A percentile compares a stretch with the other conserved stretches of the same genome.
phyloP scores from a whole-genome alignment of 129 eudicot species.

The Lactuca saligna region DNA sequence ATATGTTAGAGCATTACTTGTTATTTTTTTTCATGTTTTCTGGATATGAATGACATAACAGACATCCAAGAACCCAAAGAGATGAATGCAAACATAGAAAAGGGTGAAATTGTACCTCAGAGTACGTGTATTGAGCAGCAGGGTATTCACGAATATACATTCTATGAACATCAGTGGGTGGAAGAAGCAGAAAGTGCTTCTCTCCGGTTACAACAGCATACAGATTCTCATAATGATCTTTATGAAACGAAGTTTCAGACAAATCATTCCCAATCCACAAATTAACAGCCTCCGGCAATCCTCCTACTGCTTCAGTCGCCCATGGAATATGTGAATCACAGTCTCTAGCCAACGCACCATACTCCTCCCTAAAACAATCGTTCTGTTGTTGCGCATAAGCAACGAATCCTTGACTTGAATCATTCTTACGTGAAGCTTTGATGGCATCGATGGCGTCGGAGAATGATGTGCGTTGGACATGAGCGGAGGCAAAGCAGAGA shows the following conservation, averaged over 20 bases:
- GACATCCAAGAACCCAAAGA: not conserved
- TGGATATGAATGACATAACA: not conserved
- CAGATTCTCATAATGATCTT: conserved; percentile 92
- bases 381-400: conserved; percentile 92
- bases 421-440: conserved; percentile 2
- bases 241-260: conserved; percentile 84
- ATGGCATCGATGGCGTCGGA: conserved; percentile 49
- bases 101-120: conserved; percentile 39
- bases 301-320: conserved; percentile 82
- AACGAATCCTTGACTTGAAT: conserved; percentile 13
- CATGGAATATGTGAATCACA: conserved; percentile 59
- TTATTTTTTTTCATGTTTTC: too few species aligned
- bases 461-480: conserved; percentile 47
- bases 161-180: conserved; percentile 93
- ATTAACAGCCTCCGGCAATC: conserved; percentile 85
- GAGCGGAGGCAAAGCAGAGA: conserved; percentile 76
- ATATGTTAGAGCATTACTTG: too few species aligned
- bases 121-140: conserved; percentile 66
- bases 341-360: conserved; percentile 48
- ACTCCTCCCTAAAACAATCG: conserved; percentile 82
- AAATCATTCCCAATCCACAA: conserved; percentile 76
- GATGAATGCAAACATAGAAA: not conserved
- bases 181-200: conserved; percentile 80
- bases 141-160: conserved; percentile 78
- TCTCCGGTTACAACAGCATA: conserved; percentile 88